A percentile compares a stretch with the other conserved stretches of the same genome.
These are phyloP conservation scores for Escallonia herrerae DNA, from an alignment of 129 eudicot genomes.

Conservation along the genomic window DNA sequence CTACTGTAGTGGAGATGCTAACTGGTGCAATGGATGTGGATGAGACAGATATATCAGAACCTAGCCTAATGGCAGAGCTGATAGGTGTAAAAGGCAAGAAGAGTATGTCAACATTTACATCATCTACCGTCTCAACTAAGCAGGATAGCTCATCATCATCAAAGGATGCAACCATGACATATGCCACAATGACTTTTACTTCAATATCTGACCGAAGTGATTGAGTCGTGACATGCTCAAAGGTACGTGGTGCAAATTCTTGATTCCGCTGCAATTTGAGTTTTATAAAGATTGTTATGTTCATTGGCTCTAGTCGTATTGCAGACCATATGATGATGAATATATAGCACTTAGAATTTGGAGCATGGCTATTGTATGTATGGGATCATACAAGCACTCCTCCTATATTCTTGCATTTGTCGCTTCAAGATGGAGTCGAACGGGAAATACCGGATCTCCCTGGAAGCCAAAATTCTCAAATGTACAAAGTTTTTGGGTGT, in stretches of 20 bases:
- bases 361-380: neutral
- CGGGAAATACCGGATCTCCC: neutral
- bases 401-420: neutral
- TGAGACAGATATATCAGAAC: conserved; percentile 17
- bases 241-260: too few species aligned
- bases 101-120: neutral
- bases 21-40: conserved; percentile 31
- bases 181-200: conserved; percentile 29
- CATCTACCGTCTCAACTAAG: conserved; percentile 1
- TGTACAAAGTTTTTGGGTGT: neutral
- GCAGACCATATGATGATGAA: too few species aligned
- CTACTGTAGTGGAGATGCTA: conserved; percentile 31
- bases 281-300: too few species aligned
- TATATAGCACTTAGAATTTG: neutral
- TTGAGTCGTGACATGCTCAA: conserved; percentile 4
- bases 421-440: neutral
- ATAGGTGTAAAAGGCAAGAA: conserved; percentile 13
- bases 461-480: neutral
- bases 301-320: too few species aligned
- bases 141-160: conserved; percentile 13
- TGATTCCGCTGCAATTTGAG: too few species aligned
- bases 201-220: conserved; percentile 27
- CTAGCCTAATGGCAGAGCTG: conserved; percentile 25
- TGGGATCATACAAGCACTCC: neutral
- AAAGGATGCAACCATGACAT: conserved; percentile 5